These are phyloP conservation scores for Annulohypoxylon maeteangense DNA, from an alignment of 495 filamentous ascomycete genomes.

Conservation along the genomic window DNA sequence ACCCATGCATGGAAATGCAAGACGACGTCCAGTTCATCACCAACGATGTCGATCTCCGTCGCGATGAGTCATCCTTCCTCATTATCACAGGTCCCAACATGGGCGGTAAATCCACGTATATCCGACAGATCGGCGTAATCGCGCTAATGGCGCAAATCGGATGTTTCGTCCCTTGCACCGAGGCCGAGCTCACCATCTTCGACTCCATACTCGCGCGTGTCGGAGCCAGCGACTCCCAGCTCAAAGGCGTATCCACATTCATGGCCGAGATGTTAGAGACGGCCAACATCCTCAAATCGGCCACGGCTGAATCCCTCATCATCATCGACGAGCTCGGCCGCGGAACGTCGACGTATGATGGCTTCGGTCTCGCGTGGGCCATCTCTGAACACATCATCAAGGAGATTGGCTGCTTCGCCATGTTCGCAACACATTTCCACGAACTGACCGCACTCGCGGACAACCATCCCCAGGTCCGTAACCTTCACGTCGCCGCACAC, in stretches of 20 bases:
- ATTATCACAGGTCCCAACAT: slow-evolving; percentile 99
- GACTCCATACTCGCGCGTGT: slow-evolving; percentile 98
- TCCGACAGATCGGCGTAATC: slow-evolving; percentile 96
- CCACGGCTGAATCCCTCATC: slow-evolving; percentile 91
- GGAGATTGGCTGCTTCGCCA: slow-evolving; percentile 90
- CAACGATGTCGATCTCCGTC: slow-evolving; percentile 89
- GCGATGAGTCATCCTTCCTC: slow-evolving; percentile 86
- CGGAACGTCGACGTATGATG: slow-evolving; percentile 98
- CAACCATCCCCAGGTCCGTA: slow-evolving; percentile 85
- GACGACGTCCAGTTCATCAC: slow-evolving; percentile 99
- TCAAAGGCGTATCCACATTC: slow-evolving; percentile 98
- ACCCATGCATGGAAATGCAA: slow-evolving; percentile 99
- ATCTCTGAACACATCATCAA: slow-evolving; percentile 98
- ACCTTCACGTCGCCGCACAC: slow-evolving; percentile 95
- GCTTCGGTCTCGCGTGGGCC: slow-evolving; percentile 97
- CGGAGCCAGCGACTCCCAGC: slow-evolving; percentile 92
- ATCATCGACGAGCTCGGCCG: slow-evolving; percentile 99
- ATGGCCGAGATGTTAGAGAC: slow-evolving; percentile 99
- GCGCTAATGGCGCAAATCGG: slow-evolving; percentile 97
- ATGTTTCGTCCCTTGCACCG: slow-evolving; percentile 92
- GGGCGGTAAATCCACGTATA: slow-evolving; percentile 99
- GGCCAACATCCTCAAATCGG: slow-evolving; percentile 96
- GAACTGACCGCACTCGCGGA: slow-evolving; percentile 92
- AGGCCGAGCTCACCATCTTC: slow-evolving; percentile 94
- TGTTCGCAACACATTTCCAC: slow-evolving; percentile 99